Conservation (phyloP, 1,284 basidiomycete species). For the Malassezia vespertilionis region DNA sequence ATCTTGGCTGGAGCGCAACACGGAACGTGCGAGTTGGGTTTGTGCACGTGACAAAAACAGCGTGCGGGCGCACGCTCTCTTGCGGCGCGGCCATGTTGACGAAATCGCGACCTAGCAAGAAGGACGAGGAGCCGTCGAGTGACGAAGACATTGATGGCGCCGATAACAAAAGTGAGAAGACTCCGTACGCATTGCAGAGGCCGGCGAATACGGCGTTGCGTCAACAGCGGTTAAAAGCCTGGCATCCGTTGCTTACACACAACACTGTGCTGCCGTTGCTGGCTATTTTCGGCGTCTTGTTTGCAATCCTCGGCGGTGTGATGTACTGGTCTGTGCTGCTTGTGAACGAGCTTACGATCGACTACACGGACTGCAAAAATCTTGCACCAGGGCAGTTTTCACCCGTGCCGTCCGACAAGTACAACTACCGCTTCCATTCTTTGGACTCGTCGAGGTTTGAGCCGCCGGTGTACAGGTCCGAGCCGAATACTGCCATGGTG, state of each 20-base stretch:
- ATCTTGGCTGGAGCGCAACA: no score
- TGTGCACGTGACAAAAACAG: no score
- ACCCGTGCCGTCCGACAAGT: conserved; percentile 55
- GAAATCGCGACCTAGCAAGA: neutral
- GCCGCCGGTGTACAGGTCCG: conserved; percentile 37
- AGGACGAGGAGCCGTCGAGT: conserved; percentile 15
- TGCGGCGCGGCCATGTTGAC: conserved; percentile 4
- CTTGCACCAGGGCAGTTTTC: conserved; percentile 14
- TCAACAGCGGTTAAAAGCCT: conserved; percentile 97
- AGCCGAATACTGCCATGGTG: neutral
- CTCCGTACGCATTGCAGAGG: conserved; percentile 34
- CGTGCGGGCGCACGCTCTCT: no score
- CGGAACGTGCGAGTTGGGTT: no score
- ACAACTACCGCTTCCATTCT: conserved; percentile 56
- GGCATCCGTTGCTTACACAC: conserved; percentile 98
- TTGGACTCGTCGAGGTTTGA: conserved; percentile 32
- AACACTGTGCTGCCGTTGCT: conserved; percentile 92
- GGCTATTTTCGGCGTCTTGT: conserved; percentile 84
- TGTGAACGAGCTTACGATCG: conserved; percentile 84
- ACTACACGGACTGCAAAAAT: conserved; percentile 71
- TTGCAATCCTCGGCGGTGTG: conserved; percentile 88
- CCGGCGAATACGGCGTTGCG: conserved; percentile 79
- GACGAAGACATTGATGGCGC: conserved; percentile 24
- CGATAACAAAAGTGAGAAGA: conserved; percentile 27
- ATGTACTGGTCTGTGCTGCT: conserved; percentile 52